These are phyloP conservation scores for Pleoardoris graminearum DNA, from an alignment of 2,329 filamentous ascomycete genomes.

Conservation along the genomic window DNA sequence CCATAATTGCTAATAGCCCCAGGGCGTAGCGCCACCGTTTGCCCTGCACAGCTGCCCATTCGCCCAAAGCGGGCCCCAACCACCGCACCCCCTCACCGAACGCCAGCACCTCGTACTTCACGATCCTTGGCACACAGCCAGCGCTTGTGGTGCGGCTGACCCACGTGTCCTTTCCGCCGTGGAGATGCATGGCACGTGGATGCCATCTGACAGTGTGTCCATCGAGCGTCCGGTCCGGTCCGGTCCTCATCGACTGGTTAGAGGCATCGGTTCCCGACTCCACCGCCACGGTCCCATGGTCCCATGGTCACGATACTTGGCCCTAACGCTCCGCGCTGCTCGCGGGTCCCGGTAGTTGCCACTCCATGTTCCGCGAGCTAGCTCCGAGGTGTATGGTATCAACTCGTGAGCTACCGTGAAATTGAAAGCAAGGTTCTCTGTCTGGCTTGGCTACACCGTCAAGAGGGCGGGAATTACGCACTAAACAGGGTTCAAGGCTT, in stretches of 20 bases:
- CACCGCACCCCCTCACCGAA: not conserved
- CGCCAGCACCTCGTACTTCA: conserved; percentile 21
- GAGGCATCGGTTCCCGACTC: conserved; percentile 16
- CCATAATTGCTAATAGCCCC: conserved; percentile 16
- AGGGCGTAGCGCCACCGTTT: conserved; percentile 9
- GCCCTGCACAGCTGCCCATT: not conserved
- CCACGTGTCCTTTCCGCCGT: conserved; percentile 34
- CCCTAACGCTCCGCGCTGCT: conserved; percentile 6
- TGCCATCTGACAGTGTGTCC: not conserved
- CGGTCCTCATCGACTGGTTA: conserved; percentile 16
- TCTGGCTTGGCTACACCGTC: not conserved
- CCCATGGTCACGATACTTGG: conserved; percentile 32
- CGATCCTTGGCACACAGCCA: conserved; percentile 33
- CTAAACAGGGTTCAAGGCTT: too few species aligned
- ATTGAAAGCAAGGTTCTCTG: not conserved
- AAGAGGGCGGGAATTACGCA: too few species aligned
- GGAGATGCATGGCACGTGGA: conserved; percentile 33
- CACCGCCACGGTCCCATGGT: conserved; percentile 25
- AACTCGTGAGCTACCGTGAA: not conserved
- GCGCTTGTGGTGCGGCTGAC: conserved; percentile 13
- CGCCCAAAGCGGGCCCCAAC: conserved; percentile 2
- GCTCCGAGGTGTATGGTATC: too few species aligned
- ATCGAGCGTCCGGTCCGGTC: conserved; percentile 19
- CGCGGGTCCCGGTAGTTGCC: not conserved
- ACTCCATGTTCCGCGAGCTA: not conserved